phyloP scores from a whole-genome alignment of 495 filamentous ascomycete genomes.

The Talaromyces ruber region DNA sequence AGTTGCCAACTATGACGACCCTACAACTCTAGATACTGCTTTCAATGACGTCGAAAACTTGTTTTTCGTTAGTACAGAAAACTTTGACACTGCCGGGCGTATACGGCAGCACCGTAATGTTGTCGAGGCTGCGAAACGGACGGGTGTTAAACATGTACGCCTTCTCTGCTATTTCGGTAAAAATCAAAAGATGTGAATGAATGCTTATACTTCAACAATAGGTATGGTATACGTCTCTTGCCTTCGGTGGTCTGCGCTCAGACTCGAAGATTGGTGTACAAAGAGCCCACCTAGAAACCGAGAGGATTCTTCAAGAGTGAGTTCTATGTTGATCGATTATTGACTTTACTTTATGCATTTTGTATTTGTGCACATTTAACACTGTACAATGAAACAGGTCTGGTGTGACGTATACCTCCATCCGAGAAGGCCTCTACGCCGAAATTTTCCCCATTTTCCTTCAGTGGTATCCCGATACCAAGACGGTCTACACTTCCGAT shows the following conservation, averaged over 20 bases:
- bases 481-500: conserved; percentile 24
- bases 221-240: conserved; percentile 46
- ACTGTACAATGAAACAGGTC: conserved; percentile 18
- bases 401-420: conserved; percentile 36
- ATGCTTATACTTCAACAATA: conserved; percentile 5
- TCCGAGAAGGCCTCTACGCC: conserved; percentile 41
- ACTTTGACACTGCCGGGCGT: conserved; percentile 35
- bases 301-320: conserved; percentile 37
- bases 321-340: not conserved
- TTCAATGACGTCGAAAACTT: conserved; percentile 42
- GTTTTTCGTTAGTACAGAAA: conserved; percentile 41
- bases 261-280: conserved; percentile 35
- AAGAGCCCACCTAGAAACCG: conserved; percentile 37
- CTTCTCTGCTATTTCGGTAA: no score
- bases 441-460: conserved; percentile 44
- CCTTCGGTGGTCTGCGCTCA: conserved; percentile 35
- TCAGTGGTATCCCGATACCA: conserved; percentile 37
- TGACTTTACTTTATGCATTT: not conserved
- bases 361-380: no score
- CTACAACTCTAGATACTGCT: conserved; percentile 22
- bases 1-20: conserved; percentile 30
- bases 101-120: conserved; percentile 34
- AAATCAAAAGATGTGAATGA: no score
- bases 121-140: conserved; percentile 36
- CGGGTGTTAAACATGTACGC: conserved; percentile 31